Evolutionary conservation across 2,329 filamentous ascomycete species (phyloP).

Genomic region (Talaromyces sp.): DNA sequence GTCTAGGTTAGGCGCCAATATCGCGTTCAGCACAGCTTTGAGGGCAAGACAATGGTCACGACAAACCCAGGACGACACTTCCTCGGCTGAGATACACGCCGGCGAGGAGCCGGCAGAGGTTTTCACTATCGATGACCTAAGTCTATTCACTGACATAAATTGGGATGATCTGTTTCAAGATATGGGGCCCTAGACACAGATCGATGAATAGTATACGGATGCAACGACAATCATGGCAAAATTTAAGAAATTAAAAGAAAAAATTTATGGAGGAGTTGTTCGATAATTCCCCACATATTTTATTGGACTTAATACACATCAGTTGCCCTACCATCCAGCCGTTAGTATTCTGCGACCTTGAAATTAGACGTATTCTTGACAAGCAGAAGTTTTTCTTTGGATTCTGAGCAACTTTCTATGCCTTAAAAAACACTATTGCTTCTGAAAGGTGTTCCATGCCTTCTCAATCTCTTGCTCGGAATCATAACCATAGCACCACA

Average conservation of each 20-base stretch:
- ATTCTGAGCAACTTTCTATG: not conserved
- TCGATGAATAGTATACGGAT: not conserved
- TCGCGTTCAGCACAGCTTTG: not conserved
- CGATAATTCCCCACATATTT: not conserved
- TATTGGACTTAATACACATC: not conserved
- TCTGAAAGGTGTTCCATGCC: constrained; percentile 16
- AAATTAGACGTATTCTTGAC: too few relatives aligned
- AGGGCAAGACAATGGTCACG: not conserved
- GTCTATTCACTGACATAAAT: constrained; percentile 4
- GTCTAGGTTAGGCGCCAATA: constrained; percentile 5
- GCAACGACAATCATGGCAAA: not conserved
- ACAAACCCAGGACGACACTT: not conserved
- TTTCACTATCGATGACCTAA: not conserved
- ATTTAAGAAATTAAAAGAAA: not conserved
- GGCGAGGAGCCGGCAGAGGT: not conserved
- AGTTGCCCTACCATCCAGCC: not conserved
- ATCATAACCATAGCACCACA: constrained; percentile 47
- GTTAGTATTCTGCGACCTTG: too few relatives aligned
- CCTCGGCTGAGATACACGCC: not conserved
- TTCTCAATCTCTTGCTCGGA: constrained; percentile 33
- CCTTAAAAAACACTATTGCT: not conserved
- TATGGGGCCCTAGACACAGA: not conserved
- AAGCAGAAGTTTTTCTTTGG: too few relatives aligned
- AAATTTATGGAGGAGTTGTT: not conserved
- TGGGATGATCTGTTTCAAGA: constrained; percentile 5